Base-by-base conservation (phyloP, 768 basidiomycete species). In the Russula dissimulans region DNA sequence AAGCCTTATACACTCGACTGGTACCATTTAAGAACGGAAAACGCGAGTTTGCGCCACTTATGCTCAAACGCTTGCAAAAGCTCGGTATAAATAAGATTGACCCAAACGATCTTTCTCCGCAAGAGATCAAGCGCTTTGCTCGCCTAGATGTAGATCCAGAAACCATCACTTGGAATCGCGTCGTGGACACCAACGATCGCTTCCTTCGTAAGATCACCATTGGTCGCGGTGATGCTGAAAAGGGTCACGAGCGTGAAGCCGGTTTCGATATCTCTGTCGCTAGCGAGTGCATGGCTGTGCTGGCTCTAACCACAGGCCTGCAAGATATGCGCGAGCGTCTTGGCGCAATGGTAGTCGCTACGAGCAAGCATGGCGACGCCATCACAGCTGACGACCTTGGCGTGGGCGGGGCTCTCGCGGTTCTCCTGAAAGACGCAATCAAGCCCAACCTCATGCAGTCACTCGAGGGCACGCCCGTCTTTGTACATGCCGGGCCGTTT, bases 371-470 rank as follows among this genome's bases (percentile, higher is more conserved):
- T 22, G 97, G 95, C 22, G 89, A 93, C 3, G 84, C 95, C 31
- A 79, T 99, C 73, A 99, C 95, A 41, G 93, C 93, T 29, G 95
- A 98, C 69, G 95, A 99, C 71, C 81, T 99, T 54, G 95, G 95
- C 65, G 91, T 89, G 66, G 88, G 92, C 63, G 95, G 94, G 59
- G 94, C 95, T 54, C 83, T 99, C 54, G 91, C 95, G 14, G 95
- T 98, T 54, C 81, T 99, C 64, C 89, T 99, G 86, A 97, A 97
- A 77, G 95, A 99, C 68, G 91, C 97, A 15, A 93, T 99, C 77
- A 99, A 98, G 76, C 95, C 95, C 26, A 99, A 97, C 71, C 74
- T 99, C 63, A 99, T 99, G 95, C 95, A 99, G 74, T 94, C 95
- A 3, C 78, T 98, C 43, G 89, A 97, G 78, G 95, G 95, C 46